phyloP scores from a whole-genome alignment of 257 asterid species.

The Fraxinus pennsylvanica region DNA sequence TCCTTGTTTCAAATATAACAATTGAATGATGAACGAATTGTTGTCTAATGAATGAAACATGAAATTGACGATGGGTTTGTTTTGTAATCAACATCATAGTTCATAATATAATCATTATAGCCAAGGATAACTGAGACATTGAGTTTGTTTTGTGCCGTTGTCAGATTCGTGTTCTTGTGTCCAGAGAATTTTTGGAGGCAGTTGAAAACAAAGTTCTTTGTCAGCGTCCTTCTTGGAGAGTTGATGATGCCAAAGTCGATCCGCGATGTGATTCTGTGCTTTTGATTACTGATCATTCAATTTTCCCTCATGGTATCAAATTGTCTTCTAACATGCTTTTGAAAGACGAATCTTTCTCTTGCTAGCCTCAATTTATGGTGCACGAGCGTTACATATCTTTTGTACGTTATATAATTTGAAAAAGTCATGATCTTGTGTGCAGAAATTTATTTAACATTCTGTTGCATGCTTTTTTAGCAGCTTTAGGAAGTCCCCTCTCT shows the following conservation, averaged over 20 bases:
- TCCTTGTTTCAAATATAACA: constrained; percentile 18
- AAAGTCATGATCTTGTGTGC: not conserved
- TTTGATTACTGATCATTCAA: constrained; percentile 83
- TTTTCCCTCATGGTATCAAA: constrained; percentile 73
- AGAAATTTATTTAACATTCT: not conserved
- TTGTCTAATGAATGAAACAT: constrained; percentile 21
- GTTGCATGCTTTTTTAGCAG: constrained; percentile 21
- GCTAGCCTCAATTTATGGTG: constrained; percentile 14
- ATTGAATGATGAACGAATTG: constrained; percentile 5
- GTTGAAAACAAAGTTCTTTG: constrained; percentile 67
- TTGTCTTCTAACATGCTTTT: constrained; percentile 17
- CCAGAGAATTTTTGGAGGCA: constrained; percentile 84
- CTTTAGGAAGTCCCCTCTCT: constrained; percentile 11
- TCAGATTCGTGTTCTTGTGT: constrained; percentile 67
- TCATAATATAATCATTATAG: not conserved
- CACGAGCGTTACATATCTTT: not conserved
- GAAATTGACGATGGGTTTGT: not conserved
- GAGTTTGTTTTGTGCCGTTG: constrained; percentile 23
- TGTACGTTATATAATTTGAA: not conserved
- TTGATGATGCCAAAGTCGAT: constrained; percentile 79
- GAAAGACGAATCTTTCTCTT: constrained; percentile 15
- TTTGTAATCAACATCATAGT: constrained; percentile 6
- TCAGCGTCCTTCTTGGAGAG: constrained; percentile 90
- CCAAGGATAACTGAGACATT: constrained; percentile 15
- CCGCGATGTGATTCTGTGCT: constrained; percentile 70